Evolutionary conservation across 129 eudicot species (phyloP), one percentile per base, ranked within the genome.

Genomic region (Arctium minus): DNA sequence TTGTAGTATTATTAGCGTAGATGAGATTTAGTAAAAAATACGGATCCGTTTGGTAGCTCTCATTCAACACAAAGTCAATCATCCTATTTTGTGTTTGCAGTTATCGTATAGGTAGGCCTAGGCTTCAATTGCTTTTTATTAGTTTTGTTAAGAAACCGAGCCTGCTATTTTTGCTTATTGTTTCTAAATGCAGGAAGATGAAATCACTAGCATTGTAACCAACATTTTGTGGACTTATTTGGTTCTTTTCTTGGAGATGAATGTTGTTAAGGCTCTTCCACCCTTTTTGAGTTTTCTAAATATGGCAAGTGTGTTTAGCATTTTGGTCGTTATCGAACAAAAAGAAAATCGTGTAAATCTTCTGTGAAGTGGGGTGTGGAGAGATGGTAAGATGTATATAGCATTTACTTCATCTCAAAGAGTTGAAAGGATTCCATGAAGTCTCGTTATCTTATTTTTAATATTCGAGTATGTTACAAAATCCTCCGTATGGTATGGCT

Each of bases 21-120:
- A 73, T 62, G 70, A 82, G 69, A 60, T 74, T 71, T 69, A 83
- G 81, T 77, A 73, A 29, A 48, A 48, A 3, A 37, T 27, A 46
- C 30, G 38, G 17, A 31, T 62, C 31, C 31, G 6, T 69, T 48
- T 68, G 75, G 8, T 37, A 67, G 40, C 72, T 53, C 65, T 53
- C 27, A 38, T 37, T 53, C 36, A 50, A 72, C 32, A 32, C 38
- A 8, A 53, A 36, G 38, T 77, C 64, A 8, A 12, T 70, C 73
- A 77, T 46, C 53, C 30, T 48, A 40, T 83, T 82, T 50, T 76
- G 72, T 76, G 35, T 46, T 46, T 27, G 33, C 6, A 12, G 56
- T 75, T 68, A 42, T 38, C 9, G 5, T 44, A n/a, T n/a, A n/a
- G n/a, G 10, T 30, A 31, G 22, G 80, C 70, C 29, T 33, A 38